A percentile compares a stretch with the other conserved stretches of the same genome.
Evolutionary conservation across 2,329 filamentous ascomycete species (phyloP).

Genomic region (Epichloe brachyelytri): DNA sequence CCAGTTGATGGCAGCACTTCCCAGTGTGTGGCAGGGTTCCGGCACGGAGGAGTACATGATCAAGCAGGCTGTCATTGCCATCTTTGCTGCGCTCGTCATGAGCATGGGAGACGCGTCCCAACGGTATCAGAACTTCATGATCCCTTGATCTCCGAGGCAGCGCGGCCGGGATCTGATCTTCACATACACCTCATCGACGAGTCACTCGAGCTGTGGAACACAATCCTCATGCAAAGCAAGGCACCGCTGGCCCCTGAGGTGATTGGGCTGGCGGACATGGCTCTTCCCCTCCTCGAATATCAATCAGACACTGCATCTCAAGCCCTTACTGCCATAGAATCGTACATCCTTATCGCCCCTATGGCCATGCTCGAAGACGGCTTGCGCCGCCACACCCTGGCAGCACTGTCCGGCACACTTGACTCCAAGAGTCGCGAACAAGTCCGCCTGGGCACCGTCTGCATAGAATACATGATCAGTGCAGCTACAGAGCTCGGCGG

Average conservation of each 20-base stretch:
- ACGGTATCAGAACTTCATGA: conserved; percentile 64
- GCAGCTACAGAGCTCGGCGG: conserved; percentile 50
- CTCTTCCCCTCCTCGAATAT: conserved; percentile 54
- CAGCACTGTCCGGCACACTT: conserved; percentile 35
- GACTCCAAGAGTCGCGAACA: conserved; percentile 44
- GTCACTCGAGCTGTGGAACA: conserved; percentile 76
- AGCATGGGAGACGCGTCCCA: conserved; percentile 70
- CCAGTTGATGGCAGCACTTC: conserved; percentile 67
- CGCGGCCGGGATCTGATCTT: conserved; percentile 61
- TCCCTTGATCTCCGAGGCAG: conserved; percentile 70
- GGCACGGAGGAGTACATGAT: conserved; percentile 74
- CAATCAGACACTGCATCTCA: conserved; percentile 49
- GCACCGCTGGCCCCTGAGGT: conserved; percentile 49
- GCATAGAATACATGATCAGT: conserved; percentile 53
- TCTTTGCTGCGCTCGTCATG: conserved; percentile 73
- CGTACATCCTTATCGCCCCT: conserved; percentile 58
- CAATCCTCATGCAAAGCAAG: conserved; percentile 55
- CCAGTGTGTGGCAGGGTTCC: conserved; percentile 71
- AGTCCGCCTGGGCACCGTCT: conserved; percentile 42
- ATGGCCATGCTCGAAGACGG: conserved; percentile 48
- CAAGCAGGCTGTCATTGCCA: conserved; percentile 83
- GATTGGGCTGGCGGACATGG: conserved; percentile 47
- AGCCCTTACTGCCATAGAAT: conserved; percentile 52
- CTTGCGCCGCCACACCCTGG: conserved; percentile 36
- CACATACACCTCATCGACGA: conserved; percentile 83